These are phyloP conservation scores for Ceratocystis papillata DNA, from an alignment of 2,329 filamentous ascomycete species.

Conservation along the genomic window DNA sequence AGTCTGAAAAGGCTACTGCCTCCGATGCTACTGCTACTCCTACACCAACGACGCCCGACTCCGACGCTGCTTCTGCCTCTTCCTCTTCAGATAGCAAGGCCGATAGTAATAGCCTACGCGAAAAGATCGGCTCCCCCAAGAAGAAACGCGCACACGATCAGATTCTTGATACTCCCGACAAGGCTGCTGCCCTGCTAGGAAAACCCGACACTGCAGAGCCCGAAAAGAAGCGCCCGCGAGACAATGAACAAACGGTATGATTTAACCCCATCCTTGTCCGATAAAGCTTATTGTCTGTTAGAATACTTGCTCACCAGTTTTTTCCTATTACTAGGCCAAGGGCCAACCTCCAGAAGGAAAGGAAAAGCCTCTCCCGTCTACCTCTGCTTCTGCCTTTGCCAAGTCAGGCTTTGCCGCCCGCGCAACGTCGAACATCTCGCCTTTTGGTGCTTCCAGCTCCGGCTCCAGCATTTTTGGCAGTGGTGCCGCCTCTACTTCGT, in stretches of 20 bases:
- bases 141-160: conserved; percentile 55
- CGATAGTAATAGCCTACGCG: conserved; percentile 33
- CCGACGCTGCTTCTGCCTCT: conserved; percentile 30
- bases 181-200: conserved; percentile 38
- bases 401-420: conserved; percentile 59
- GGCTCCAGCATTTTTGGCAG: conserved; percentile 29
- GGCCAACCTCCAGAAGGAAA: conserved; percentile 26
- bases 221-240: conserved; percentile 54
- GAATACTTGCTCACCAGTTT: not conserved
- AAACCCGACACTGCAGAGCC: conserved; percentile 42
- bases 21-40: conserved; percentile 28
- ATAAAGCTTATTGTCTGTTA: not conserved
- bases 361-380: conserved; percentile 31
- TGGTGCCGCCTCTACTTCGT: conserved; percentile 24
- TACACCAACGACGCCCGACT: conserved; percentile 32
- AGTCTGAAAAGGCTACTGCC: conserved; percentile 22
- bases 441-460: conserved; percentile 45
- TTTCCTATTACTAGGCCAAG: conserved; percentile 4
- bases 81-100: conserved; percentile 32
- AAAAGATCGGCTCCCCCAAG: conserved; percentile 49
- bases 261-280: not conserved
- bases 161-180: conserved; percentile 38
- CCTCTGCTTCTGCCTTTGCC: conserved; percentile 54
- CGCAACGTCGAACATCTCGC: conserved; percentile 49
- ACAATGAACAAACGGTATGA: conserved; percentile 36